phyloP scores from a whole-genome alignment of 176 grass and related monocot genomes.

The Musa itinerans region DNA sequence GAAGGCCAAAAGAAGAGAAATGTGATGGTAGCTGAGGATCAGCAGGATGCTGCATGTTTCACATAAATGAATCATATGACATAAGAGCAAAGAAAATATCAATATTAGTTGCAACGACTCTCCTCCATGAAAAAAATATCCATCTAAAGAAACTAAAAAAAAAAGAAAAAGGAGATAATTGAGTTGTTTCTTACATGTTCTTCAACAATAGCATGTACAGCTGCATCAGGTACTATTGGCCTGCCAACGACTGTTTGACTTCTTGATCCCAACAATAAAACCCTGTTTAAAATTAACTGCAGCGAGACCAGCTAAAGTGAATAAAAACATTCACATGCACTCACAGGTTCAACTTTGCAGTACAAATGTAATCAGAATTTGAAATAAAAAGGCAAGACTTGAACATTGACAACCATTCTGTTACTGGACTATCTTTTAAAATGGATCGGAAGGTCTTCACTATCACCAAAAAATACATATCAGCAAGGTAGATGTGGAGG shows the following conservation, averaged over 20 bases:
- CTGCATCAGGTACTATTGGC: conserved; percentile 58
- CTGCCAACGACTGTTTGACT: conserved; percentile 79
- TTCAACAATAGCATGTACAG: conserved; percentile 88
- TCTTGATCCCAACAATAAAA: conserved; percentile 91
- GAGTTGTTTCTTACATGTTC: conserved; percentile 72
- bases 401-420: not conserved
- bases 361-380: not conserved
- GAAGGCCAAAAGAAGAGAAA: too few species aligned
- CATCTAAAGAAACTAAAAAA: not conserved
- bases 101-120: conserved; percentile 10
- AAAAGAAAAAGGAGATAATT: conserved; percentile 12
- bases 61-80: not conserved
- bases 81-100: not conserved
- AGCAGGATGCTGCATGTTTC: not conserved
- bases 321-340: not conserved
- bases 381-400: not conserved
- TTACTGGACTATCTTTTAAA: not conserved
- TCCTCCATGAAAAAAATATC: conserved; percentile 5
- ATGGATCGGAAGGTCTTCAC: not conserved
- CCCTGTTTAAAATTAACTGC: conserved; percentile 75
- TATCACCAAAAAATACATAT: not conserved
- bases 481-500: too few species aligned
- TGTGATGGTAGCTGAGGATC: too few species aligned
- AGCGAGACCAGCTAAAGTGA: conserved; percentile 10
- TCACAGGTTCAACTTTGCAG: not conserved